Conservation (phyloP, 1,284 basidiomycete genomes). For the Phellinidium pouzarii region DNA sequence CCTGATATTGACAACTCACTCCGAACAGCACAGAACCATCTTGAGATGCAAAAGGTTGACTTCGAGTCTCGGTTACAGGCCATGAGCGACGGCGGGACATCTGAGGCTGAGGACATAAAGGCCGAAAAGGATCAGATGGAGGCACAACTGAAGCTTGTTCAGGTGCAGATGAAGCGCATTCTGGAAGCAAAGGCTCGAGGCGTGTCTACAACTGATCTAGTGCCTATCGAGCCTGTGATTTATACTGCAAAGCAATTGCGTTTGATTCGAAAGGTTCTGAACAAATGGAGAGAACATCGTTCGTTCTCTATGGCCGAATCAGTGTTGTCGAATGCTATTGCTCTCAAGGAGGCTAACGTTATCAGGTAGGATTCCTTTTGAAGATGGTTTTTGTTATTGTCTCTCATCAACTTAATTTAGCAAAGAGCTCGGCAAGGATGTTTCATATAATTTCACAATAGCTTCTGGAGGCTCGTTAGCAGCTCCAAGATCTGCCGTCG, state of each 20-base stretch:
- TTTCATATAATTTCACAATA: slow-evolving; percentile 89
- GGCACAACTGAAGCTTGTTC: slow-evolving; percentile 75
- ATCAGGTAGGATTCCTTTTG: slow-evolving; percentile 54
- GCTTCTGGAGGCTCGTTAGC: slow-evolving; percentile 78
- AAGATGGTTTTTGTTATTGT: slow-evolving; percentile 10
- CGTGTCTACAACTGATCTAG: slow-evolving; percentile 54
- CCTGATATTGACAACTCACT: slow-evolving; percentile 58
- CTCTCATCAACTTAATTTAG: slow-evolving; percentile 35
- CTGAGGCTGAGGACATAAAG: slow-evolving; percentile 77
- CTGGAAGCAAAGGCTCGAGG: slow-evolving; percentile 75
- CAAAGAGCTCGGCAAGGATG: slow-evolving; percentile 78
- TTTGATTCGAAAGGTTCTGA: slow-evolving; percentile 73
- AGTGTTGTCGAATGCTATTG: slow-evolving; percentile 78
- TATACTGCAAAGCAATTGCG: slow-evolving; percentile 78
- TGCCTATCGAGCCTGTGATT: slow-evolving; percentile 68
- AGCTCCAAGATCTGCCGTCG: slow-evolving; percentile 76
- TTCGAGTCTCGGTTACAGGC: slow-evolving; percentile 63
- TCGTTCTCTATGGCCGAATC: slow-evolving; percentile 90
- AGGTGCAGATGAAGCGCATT: slow-evolving; percentile 76
- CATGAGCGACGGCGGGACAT: slow-evolving; percentile 50
- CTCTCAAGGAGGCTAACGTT: slow-evolving; percentile 92
- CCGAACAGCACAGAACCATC: slow-evolving; percentile 63
- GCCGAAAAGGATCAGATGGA: slow-evolving; percentile 90
- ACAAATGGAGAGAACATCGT: slow-evolving; percentile 79
- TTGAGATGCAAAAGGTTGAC: slow-evolving; percentile 43